Percentiles rank a stretch among this genome's conserved stretches.
phyloP scores from a whole-genome alignment of 306 rosid genomes.

The Trifolium subterraneum region DNA sequence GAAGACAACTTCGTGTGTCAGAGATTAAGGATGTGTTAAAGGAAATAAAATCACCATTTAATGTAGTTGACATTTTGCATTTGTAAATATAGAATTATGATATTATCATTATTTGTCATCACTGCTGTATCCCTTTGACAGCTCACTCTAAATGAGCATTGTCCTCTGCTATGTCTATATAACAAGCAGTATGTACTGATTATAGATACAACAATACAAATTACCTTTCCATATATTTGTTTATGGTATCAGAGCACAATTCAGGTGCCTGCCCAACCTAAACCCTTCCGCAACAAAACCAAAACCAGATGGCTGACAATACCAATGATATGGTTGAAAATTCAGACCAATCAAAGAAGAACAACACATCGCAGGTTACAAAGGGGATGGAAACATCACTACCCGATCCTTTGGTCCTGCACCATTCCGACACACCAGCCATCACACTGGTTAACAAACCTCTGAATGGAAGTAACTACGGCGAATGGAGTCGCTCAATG shows the following conservation, averaged over 20 bases:
- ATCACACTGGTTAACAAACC: not conserved
- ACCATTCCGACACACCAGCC: not conserved
- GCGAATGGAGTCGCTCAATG: not conserved
- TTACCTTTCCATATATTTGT: not conserved
- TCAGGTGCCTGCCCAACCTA: not conserved
- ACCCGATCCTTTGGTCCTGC: not conserved
- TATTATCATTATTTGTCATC: too few relatives aligned
- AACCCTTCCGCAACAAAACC: not conserved
- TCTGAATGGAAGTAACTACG: not conserved
- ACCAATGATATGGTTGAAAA: not conserved
- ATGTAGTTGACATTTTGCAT: too few relatives aligned
- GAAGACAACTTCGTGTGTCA: slow-evolving; percentile 29
- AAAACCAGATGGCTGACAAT: not conserved
- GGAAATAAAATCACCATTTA: too few relatives aligned
- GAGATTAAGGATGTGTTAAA: not conserved
- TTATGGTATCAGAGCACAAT: not conserved
- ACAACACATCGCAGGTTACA: not conserved
- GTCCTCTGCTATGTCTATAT: too few relatives aligned
- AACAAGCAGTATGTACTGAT: not conserved
- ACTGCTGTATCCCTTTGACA: too few relatives aligned
- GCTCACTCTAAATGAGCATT: too few relatives aligned
- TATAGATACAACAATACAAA: too few relatives aligned
- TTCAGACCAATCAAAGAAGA: not conserved
- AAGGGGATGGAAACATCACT: not conserved
- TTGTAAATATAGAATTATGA: too few relatives aligned